Conservation (phyloP, 352 stramenopile genomes). For the Pythium aquatile region DNA sequence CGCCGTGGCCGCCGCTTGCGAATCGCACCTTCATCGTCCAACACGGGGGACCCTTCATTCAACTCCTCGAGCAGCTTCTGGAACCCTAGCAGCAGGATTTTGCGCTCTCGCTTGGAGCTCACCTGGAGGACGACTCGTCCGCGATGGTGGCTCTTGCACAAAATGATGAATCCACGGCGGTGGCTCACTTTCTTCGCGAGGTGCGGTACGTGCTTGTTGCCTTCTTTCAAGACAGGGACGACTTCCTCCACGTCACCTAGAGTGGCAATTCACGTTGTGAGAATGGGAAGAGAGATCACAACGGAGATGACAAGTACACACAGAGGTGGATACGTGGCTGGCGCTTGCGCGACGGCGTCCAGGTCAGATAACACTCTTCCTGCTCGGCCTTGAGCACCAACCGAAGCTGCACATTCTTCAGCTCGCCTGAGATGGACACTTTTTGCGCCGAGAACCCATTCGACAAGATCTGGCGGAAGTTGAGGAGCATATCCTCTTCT, state of each 20-base stretch:
- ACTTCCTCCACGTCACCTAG: slow-evolving; percentile 66
- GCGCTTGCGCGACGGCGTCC: slow-evolving; percentile 70
- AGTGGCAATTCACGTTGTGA: slow-evolving; percentile 4
- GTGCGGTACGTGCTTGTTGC: slow-evolving; percentile 42
- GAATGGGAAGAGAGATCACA: background rate
- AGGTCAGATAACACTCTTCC: slow-evolving; percentile 70
- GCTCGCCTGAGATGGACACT: slow-evolving; percentile 57
- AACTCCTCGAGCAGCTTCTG: slow-evolving; percentile 50
- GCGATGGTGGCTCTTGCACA: slow-evolving; percentile 64
- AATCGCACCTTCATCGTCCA: slow-evolving; percentile 45
- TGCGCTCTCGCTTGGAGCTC: slow-evolving; percentile 51
- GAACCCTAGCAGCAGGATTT: slow-evolving; percentile 62
- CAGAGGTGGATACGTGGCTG: slow-evolving; percentile 55
- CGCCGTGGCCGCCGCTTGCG: slow-evolving; percentile 46
- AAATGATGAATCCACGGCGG: slow-evolving; percentile 56
- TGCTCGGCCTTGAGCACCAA: slow-evolving; percentile 42
- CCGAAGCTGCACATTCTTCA: slow-evolving; percentile 65
- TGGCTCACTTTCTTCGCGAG: slow-evolving; percentile 69
- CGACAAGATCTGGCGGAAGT: slow-evolving; percentile 51
- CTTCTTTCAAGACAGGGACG: slow-evolving; percentile 46
- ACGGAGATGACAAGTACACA: slow-evolving; percentile 27
- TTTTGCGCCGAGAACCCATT: slow-evolving; percentile 64
- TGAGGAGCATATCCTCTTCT: slow-evolving; percentile 44
- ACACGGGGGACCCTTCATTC: slow-evolving; percentile 29
- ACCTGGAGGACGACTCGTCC: slow-evolving; percentile 64